phyloP scores from a whole-genome alignment of 805 yeast genomes.

The Saccharomycopsis selenospora region DNA sequence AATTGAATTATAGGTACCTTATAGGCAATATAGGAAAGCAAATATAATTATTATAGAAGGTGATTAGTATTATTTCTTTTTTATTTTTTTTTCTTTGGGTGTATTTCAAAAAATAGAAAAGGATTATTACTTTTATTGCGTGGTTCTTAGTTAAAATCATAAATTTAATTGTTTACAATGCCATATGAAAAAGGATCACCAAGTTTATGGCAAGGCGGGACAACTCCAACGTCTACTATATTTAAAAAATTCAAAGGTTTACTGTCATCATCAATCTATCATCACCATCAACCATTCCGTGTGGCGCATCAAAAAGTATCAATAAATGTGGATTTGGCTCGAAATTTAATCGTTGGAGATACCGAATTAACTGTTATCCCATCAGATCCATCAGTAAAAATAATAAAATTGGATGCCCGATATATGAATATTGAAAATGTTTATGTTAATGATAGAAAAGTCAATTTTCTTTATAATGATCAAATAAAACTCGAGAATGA shows the following conservation, averaged over 20 bases:
- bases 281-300: constrained; percentile 41
- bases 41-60: too few species aligned
- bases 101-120: too few species aligned
- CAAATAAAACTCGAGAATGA: constrained; percentile 34
- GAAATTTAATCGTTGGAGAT: constrained; percentile 52
- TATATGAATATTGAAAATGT: constrained; percentile 61
- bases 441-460: constrained; percentile 53
- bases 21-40: too few species aligned
- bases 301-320: constrained; percentile 81
- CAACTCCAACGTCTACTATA: neutral
- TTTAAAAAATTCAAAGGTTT: neutral
- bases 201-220: neutral
- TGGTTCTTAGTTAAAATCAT: too few species aligned
- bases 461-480: constrained; percentile 52
- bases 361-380: constrained; percentile 85
- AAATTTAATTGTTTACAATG: too few species aligned
- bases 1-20: too few species aligned
- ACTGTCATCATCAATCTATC: neutral
- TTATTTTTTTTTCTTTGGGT: too few species aligned
- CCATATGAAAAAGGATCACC: neutral
- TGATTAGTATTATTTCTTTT: too few species aligned
- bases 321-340: constrained; percentile 71
- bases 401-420: constrained; percentile 71
- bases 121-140: too few species aligned
- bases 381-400: constrained; percentile 45